Base-by-base conservation (phyloP, 2,329 filamentous ascomycete genomes). In the Chrysosporium queenslandicum region DNA sequence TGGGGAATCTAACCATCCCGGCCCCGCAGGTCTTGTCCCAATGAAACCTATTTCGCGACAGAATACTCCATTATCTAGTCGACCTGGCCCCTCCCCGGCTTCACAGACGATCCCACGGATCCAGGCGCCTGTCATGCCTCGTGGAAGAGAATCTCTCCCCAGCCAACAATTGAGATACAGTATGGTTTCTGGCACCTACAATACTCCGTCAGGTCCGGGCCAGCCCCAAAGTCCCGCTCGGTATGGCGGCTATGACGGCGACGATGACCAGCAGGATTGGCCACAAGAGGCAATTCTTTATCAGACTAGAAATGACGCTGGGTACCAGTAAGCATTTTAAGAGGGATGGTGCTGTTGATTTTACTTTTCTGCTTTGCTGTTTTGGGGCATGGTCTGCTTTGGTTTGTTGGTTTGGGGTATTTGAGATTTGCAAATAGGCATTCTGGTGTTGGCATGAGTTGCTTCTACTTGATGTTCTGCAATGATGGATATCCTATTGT, bases 281-380 rank as follows among this genome's bases (percentile, higher is more conserved):
- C 64, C 68, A 2, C 67, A 67, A 48, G 68, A 71, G 58, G 68
- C 69, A 23, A 58, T 71, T 21, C 65, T 70, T 52, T 71, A 71
- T 56, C 66, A 69, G 48, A 64, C 34, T 6, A 45, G 25, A 30
- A 53, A 53, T 42, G 50, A 50, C 41, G 34, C 47, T 12, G 39
- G 29, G 3, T 52, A 52, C 30, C 37, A 45, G 29, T 51, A 51
- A 18, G 23, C 12, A 43, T 5, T 12, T 23, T 2, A 30, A 37
- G 27, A 48, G 20, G 8, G 23, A 4, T 21, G 43, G 14, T 21
- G 29, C 34, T 34, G 4, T 11, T 21, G 8, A 16, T 30, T 21
- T 20, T 36, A 6, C 23, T 47, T 37, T 36, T 14, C 6, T 37
- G 20, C n/a, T 4, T 36, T 9, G 4, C 20, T 3, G 14, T 25